Evolutionary conservation across 225 moss, liverwort and hornwort species (phyloP).

Genomic region (Pseudoscleropodium purum): DNA sequence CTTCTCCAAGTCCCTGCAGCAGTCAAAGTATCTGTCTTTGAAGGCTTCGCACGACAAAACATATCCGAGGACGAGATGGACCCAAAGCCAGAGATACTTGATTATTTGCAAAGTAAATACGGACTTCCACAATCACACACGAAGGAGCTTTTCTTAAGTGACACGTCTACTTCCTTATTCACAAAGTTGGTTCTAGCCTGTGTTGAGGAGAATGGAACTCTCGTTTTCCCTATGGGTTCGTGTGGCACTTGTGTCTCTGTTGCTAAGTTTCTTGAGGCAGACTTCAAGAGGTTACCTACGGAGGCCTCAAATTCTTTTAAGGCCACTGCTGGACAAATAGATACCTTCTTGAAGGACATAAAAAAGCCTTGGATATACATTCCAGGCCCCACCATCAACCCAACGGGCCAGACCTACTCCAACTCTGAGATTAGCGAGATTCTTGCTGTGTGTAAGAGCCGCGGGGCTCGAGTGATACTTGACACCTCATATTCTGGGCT

Average conservation of each 20-base stretch:
- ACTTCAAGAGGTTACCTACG: slow-evolving; percentile 55
- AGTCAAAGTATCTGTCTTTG: slow-evolving; percentile 84
- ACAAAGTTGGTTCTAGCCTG: slow-evolving; percentile 82
- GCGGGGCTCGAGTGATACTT: slow-evolving; percentile 69
- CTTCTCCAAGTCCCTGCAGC: slow-evolving; percentile 53
- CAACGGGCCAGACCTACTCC: slow-evolving; percentile 71
- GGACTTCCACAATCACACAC: slow-evolving; percentile 37
- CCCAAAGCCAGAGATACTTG: slow-evolving; percentile 67
- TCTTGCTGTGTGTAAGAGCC: slow-evolving; percentile 53
- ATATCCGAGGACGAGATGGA: slow-evolving; percentile 92
- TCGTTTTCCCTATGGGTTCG: slow-evolving; percentile 80
- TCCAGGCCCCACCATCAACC: slow-evolving; percentile 75
- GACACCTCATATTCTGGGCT: slow-evolving; percentile 84
- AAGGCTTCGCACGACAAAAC: slow-evolving; percentile 88
- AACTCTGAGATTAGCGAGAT: slow-evolving; percentile 60
- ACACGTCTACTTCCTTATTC: slow-evolving; percentile 60
- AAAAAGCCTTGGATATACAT: slow-evolving; percentile 82
- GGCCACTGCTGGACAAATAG: slow-evolving; percentile 34
- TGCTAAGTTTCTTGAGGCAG: slow-evolving; percentile 72
- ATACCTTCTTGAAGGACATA: slow-evolving; percentile 44
- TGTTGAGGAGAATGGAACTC: slow-evolving; percentile 83
- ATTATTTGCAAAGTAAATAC: slow-evolving; percentile 46
- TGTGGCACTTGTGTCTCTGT: slow-evolving; percentile 66
- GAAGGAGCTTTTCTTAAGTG: slow-evolving; percentile 71
- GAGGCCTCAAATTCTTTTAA: slow-evolving; percentile 51